Evolutionary conservation across 768 basidiomycete genomes (phyloP).

Genomic region (Boletus rubropictus): DNA sequence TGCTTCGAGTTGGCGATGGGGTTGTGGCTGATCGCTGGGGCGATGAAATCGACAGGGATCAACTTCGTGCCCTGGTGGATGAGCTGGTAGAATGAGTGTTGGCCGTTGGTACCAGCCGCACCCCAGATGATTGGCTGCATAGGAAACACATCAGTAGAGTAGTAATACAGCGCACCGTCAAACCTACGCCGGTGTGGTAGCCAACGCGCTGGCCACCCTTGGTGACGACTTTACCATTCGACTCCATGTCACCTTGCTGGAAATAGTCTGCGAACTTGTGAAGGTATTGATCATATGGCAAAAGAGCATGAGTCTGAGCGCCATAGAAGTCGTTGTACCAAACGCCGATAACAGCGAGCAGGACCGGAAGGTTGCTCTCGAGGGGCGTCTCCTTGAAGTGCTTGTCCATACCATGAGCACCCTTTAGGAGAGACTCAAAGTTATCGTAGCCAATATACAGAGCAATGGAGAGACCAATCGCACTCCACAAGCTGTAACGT

Average conservation of each 20-base stretch:
- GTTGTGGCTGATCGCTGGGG: slow-evolving; percentile 86
- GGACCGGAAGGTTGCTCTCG: slow-evolving; percentile 86
- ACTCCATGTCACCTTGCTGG: slow-evolving; percentile 99
- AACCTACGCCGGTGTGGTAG: slow-evolving; percentile 91
- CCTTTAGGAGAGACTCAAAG: slow-evolving; percentile 83
- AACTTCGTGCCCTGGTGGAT: slow-evolving; percentile 92
- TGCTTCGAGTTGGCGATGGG: slow-evolving; percentile 83
- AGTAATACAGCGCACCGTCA: not conserved
- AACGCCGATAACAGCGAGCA: slow-evolving; percentile 83
- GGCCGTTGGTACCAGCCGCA: slow-evolving; percentile 95
- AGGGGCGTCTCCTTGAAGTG: slow-evolving; percentile 89
- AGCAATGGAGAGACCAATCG: slow-evolving; percentile 93
- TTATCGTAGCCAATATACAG: slow-evolving; percentile 91
- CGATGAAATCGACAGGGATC: slow-evolving; percentile 89
- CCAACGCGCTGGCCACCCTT: slow-evolving; percentile 88
- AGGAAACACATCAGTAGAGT: not conserved
- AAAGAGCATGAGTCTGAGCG: slow-evolving; percentile 88
- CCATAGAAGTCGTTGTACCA: slow-evolving; percentile 99
- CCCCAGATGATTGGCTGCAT: slow-evolving; percentile 96
- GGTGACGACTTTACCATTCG: slow-evolving; percentile 95
- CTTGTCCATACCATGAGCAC: slow-evolving; percentile 96
- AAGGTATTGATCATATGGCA: slow-evolving; percentile 98
- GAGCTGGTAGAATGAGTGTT: slow-evolving; percentile 99
- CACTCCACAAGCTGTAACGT: slow-evolving; percentile 96
- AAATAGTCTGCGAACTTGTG: slow-evolving; percentile 99